Conservation (phyloP, 169 alveolate genomes). For the Eimeria tenella region DNA sequence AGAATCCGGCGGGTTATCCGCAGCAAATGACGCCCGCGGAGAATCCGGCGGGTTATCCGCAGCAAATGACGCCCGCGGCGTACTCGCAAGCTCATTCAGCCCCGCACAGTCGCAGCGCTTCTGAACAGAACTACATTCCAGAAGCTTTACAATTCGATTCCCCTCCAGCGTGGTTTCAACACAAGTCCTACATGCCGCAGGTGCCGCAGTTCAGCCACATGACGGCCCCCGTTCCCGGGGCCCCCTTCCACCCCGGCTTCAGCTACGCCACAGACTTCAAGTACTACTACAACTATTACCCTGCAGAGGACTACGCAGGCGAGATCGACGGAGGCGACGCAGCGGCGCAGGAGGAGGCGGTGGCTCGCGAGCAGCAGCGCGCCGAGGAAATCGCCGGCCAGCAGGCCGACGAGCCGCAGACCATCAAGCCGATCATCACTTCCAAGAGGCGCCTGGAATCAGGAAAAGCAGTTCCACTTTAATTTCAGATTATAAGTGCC, state of each 20-base stretch:
- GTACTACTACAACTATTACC: conserved; percentile 50
- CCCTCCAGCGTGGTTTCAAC: neutral
- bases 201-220: neutral
- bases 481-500: too few species aligned
- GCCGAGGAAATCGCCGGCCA: neutral
- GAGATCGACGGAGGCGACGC: neutral
- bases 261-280: conserved; percentile 37
- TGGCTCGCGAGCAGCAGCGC: neutral
- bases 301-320: conserved; percentile 17
- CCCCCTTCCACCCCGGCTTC: conserved; percentile 49
- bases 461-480: neutral
- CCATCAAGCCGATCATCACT: neutral
- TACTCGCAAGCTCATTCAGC: neutral
- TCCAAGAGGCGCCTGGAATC: neutral
- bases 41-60: neutral
- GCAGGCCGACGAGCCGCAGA: neutral
- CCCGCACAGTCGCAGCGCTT: neutral
- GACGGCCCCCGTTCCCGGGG: conserved; percentile 12
- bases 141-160: neutral
- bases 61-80: neutral
- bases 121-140: neutral
- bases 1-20: neutral
- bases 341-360: neutral
- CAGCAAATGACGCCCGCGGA: neutral
- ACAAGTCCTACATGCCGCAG: conserved; percentile 53